These are phyloP conservation scores for Pilasporangium apinafurcum DNA, from an alignment of 352 stramenopile species.

Conservation along the genomic window DNA sequence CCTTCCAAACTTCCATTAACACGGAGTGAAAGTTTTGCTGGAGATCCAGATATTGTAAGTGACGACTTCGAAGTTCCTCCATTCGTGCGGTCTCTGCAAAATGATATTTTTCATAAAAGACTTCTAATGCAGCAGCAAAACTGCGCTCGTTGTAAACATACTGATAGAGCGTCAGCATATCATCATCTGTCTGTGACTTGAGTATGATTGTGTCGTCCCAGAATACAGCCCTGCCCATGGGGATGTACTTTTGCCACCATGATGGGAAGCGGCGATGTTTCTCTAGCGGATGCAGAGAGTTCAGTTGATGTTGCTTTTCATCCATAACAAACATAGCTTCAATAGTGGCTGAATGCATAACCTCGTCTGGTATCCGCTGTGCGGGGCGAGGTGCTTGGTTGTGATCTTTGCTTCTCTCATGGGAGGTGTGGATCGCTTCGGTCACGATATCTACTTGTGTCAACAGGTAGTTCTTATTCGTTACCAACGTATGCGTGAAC, in stretches of 20 bases:
- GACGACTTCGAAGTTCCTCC: constrained; percentile 55
- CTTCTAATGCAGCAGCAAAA: constrained; percentile 41
- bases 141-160: constrained; percentile 42
- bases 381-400: too few relatives aligned
- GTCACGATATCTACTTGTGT: constrained; percentile 17
- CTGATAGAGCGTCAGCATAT: constrained; percentile 22
- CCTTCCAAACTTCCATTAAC: constrained; percentile 49
- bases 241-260: constrained; percentile 58
- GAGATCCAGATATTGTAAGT: constrained; percentile 31
- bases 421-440: constrained; percentile 3
- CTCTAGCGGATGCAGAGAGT: constrained; percentile 24
- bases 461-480: constrained; percentile 59
- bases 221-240: constrained; percentile 57
- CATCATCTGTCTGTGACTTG: constrained; percentile 42
- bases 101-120: constrained; percentile 73
- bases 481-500: constrained; percentile 33
- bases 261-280: constrained; percentile 32
- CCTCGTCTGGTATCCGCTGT: not conserved
- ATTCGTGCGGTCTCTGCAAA: constrained; percentile 72
- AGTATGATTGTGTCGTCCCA: constrained; percentile 66
- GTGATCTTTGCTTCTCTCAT: not conserved
- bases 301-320: constrained; percentile 9
- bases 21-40: constrained; percentile 28
- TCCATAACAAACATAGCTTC: constrained; percentile 40
- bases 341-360: constrained; percentile 20